Percentiles rank a stretch among this genome's conserved stretches.
Conservation (phyloP, 2,329 filamentous ascomycete species). For the Xylaria sp. region DNA sequence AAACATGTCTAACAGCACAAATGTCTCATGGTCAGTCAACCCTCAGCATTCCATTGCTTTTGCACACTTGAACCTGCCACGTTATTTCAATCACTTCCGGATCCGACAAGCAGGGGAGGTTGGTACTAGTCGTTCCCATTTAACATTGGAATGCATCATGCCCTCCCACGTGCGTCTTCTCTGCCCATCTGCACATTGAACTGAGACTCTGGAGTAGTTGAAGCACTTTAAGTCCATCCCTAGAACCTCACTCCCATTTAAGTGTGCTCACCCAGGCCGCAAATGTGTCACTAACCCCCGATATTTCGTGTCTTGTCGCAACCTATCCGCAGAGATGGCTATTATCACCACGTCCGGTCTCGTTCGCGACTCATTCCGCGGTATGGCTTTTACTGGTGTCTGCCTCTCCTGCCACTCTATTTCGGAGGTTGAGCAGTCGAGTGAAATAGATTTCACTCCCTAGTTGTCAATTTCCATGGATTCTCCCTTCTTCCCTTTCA, state of each 20-base stretch:
- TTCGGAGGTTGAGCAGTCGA: conserved; percentile 17
- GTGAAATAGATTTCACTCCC: conserved; percentile 9
- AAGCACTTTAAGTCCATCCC: neutral
- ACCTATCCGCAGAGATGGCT: neutral
- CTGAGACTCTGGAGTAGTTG: neutral
- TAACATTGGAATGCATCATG: conserved; percentile 14
- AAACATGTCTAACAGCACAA: neutral
- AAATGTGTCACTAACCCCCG: no score
- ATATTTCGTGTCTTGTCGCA: no score
- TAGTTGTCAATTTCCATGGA: conserved; percentile 6
- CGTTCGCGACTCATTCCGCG: conserved; percentile 22
- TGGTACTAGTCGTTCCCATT: neutral
- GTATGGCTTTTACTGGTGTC: conserved; percentile 18
- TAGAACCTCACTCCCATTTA: neutral
- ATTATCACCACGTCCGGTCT: conserved; percentile 1
- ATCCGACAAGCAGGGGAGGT: conserved; percentile 8
- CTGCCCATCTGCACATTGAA: neutral
- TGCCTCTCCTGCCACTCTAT: conserved; percentile 24
- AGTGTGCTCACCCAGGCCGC: neutral
- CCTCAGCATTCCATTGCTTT: conserved; percentile 19
- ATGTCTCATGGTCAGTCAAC: neutral
- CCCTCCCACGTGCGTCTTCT: neutral
- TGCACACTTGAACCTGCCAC: neutral
- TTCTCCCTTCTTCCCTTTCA: neutral
- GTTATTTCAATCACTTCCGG: conserved; percentile 22